phyloP scores from a whole-genome alignment of 2,329 filamentous ascomycete genomes.

The Pestalotiopsis fici region DNA sequence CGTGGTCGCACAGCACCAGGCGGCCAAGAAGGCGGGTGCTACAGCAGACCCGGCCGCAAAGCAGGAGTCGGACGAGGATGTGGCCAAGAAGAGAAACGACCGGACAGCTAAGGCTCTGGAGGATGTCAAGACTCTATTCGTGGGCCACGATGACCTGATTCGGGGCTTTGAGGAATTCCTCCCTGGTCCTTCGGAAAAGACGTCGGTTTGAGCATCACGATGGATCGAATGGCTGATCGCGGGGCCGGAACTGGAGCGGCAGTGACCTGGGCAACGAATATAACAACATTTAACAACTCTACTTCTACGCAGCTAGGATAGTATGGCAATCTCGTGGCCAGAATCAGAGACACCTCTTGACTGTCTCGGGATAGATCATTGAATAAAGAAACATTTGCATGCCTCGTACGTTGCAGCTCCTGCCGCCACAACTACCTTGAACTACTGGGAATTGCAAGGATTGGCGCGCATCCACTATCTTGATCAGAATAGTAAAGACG shows the following conservation, averaged over 20 bases:
- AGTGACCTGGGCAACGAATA: too few relatives aligned
- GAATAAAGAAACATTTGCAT: too few relatives aligned
- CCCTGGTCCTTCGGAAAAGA: not conserved
- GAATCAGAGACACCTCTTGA: too few relatives aligned
- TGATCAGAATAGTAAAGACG: not conserved
- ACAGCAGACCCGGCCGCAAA: not conserved
- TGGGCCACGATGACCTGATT: constrained; percentile 5
- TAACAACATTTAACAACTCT: too few relatives aligned
- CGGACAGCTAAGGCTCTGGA: not conserved
- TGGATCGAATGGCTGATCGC: not conserved
- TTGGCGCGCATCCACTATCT: not conserved
- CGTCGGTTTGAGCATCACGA: not conserved
- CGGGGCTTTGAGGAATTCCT: constrained; percentile 7
- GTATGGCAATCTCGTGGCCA: too few relatives aligned
- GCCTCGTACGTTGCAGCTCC: too few relatives aligned
- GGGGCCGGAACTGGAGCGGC: not conserved
- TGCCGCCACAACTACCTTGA: not conserved
- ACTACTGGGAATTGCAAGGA: not conserved
- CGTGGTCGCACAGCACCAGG: constrained; percentile 7
- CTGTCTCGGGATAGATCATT: too few relatives aligned
- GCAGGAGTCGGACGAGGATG: not conserved
- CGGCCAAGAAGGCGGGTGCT: not conserved
- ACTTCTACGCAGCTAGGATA: too few relatives aligned
- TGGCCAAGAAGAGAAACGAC: constrained; percentile 4
- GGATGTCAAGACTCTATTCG: constrained; percentile 6